These are phyloP conservation scores for Plasmodium blacklocki DNA, from an alignment of 169 alveolate species.

Conservation along the genomic window DNA sequence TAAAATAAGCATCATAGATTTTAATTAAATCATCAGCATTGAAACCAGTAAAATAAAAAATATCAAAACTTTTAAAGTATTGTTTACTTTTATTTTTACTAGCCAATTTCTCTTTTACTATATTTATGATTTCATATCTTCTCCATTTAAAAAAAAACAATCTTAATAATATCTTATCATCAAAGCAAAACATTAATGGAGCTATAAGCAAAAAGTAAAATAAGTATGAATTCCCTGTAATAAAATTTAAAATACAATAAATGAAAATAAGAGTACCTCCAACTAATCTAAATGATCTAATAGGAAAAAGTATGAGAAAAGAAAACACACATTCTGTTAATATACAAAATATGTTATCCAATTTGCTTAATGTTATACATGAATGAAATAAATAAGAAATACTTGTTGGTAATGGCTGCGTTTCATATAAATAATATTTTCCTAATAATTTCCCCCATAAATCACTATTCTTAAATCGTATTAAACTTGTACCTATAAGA, in stretches of 20 bases:
- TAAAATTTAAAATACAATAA: slow-evolving; percentile 40
- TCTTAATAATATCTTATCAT: slow-evolving; percentile 33
- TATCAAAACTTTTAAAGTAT: slow-evolving; percentile 35
- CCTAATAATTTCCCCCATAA: slow-evolving; percentile 54
- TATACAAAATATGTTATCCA: slow-evolving; percentile 63
- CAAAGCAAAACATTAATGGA: slow-evolving; percentile 70
- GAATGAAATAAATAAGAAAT: slow-evolving; percentile 18
- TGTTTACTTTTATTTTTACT: slow-evolving; percentile 12
- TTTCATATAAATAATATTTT: slow-evolving; percentile 51
- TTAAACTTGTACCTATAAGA: slow-evolving; percentile 41
- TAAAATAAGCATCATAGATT: slow-evolving; percentile 29
- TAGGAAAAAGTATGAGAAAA: slow-evolving; percentile 55
- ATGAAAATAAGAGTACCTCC: slow-evolving; percentile 34
- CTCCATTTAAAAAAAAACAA: slow-evolving; percentile 13
- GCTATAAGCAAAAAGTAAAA: slow-evolving; percentile 54
- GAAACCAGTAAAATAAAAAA: slow-evolving; percentile 35
- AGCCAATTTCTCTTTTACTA: slow-evolving; percentile 21
- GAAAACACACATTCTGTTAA: slow-evolving; percentile 48
- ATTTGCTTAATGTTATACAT: slow-evolving; percentile 1
- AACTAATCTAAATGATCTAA: slow-evolving; percentile 37
- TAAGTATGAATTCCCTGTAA: slow-evolving; percentile 42
- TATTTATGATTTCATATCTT: slow-evolving; percentile 41
- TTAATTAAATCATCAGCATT: slow-evolving; percentile 26
- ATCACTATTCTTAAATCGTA: slow-evolving; percentile 27
- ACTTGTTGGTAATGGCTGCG: slow-evolving; percentile 48